These are phyloP conservation scores for Aegilops longissima DNA, from an alignment of 176 grass and related monocot species.

Conservation along the genomic window DNA sequence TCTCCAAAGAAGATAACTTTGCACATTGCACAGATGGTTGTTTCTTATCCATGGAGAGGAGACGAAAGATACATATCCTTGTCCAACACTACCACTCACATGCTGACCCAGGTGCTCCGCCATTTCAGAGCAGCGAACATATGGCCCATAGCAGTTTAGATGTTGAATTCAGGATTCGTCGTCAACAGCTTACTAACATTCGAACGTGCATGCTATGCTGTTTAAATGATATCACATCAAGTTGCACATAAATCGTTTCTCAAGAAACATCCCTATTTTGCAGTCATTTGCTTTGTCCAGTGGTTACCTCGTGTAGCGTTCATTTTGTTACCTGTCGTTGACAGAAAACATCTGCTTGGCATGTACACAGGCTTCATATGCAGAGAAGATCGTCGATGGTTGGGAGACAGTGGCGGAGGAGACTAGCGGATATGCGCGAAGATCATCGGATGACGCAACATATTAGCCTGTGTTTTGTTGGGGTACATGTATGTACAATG, in stretches of 20 bases:
- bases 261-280: no score
- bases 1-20: neutral
- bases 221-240: no score
- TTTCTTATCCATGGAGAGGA: neutral
- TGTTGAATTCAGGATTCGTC: neutral
- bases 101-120: neutral
- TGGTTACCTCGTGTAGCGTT: neutral
- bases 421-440: constrained; percentile 63
- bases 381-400: constrained; percentile 81
- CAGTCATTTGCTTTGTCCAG: neutral
- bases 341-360: neutral
- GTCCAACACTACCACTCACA: neutral
- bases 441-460: neutral
- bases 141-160: neutral
- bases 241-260: no score
- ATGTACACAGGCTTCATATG: constrained; percentile 71
- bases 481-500: constrained; percentile 40
- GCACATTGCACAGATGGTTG: neutral
- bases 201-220: neutral
- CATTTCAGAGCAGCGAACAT: neutral
- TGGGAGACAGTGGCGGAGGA: constrained; percentile 86
- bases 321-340: neutral
- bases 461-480: constrained; percentile 5
- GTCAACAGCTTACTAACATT: neutral
- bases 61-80: neutral